A percentile compares a stretch with the other conserved stretches of the same genome.
phyloP scores from a whole-genome alignment of 1,284 basidiomycete genomes.

The Trichosporon ovoides region DNA sequence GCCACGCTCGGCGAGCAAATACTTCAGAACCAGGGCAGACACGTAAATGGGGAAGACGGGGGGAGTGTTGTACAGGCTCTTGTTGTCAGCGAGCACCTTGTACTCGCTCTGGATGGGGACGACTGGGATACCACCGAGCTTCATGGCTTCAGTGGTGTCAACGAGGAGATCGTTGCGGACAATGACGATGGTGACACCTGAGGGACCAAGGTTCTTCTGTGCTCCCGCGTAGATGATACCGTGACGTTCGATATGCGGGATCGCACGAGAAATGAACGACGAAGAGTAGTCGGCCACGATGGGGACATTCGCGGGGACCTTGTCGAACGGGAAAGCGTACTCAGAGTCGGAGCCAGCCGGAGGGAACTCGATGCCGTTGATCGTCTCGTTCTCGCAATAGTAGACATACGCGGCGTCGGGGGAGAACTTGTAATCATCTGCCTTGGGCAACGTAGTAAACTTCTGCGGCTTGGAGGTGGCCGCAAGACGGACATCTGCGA shows the following conservation, averaged over 20 bases:
- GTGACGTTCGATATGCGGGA: constrained; percentile 78
- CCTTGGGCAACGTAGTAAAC: constrained; percentile 76
- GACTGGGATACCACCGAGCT: constrained; percentile 62
- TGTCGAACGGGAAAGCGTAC: constrained; percentile 83
- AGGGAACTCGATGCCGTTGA: constrained; percentile 90
- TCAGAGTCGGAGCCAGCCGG: constrained; percentile 58
- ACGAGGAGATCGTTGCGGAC: constrained; percentile 88
- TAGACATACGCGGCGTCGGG: constrained; percentile 76
- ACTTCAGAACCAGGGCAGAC: constrained; percentile 74
- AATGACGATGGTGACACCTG: constrained; percentile 88
- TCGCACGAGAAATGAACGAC: constrained; percentile 94
- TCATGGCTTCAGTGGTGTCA: constrained; percentile 72
- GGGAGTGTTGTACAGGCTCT: constrained; percentile 91
- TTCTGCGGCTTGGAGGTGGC: constrained; percentile 62
- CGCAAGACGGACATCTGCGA: constrained; percentile 60
- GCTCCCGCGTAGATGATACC: constrained; percentile 95
- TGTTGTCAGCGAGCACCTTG: constrained; percentile 73
- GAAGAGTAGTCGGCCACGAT: constrained; percentile 95
- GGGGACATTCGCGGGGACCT: constrained; percentile 63
- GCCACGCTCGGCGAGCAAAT: constrained; percentile 61
- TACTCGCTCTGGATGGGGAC: constrained; percentile 65
- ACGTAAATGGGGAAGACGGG: constrained; percentile 91
- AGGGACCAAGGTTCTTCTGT: constrained; percentile 98
- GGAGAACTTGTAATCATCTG: constrained; percentile 71
- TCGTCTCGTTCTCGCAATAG: constrained; percentile 99